These are phyloP conservation scores for Elsinoe australis DNA, from an alignment of 2,329 filamentous ascomycete genomes.

Conservation along the genomic window DNA sequence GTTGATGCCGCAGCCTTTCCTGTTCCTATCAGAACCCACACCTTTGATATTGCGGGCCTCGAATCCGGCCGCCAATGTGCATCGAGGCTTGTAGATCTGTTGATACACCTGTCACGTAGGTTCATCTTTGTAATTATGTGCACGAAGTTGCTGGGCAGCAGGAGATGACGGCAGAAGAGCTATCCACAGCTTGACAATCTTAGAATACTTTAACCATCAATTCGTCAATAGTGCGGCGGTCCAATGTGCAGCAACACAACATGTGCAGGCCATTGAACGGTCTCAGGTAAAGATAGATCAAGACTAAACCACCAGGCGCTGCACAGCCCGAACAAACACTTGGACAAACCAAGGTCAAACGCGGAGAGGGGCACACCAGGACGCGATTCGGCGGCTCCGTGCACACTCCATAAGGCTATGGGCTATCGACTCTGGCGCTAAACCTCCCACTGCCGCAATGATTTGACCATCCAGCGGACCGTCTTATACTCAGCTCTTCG, in stretches of 20 bases:
- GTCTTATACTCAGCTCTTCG: conserved; percentile 8
- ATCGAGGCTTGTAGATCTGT: conserved; percentile 10
- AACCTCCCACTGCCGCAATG: no score
- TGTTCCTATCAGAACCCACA: conserved; percentile 8
- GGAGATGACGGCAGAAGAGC: no score
- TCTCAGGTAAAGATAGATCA: background rate
- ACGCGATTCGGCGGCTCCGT: conserved; percentile 13
- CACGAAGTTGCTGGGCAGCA: no score
- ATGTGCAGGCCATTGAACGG: no score
- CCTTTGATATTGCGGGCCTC: conserved; percentile 1
- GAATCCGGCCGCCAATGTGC: background rate
- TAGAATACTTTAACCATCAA: background rate
- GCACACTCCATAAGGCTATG: background rate
- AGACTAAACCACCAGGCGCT: background rate
- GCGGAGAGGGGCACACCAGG: background rate
- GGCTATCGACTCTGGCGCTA: conserved; percentile 2
- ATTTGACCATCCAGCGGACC: background rate
- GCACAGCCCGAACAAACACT: background rate
- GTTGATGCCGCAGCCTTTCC: conserved; percentile 12
- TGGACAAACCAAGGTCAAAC: background rate
- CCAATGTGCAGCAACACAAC: background rate
- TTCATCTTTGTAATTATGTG: no score
- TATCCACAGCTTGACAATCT: background rate
- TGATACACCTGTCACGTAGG: no score
- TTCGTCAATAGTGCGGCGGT: background rate